Evolutionary conservation across 1,284 basidiomycete species (phyloP), one percentile per base, ranked within the genome.

Genomic region (Tilletia walkeri): DNA sequence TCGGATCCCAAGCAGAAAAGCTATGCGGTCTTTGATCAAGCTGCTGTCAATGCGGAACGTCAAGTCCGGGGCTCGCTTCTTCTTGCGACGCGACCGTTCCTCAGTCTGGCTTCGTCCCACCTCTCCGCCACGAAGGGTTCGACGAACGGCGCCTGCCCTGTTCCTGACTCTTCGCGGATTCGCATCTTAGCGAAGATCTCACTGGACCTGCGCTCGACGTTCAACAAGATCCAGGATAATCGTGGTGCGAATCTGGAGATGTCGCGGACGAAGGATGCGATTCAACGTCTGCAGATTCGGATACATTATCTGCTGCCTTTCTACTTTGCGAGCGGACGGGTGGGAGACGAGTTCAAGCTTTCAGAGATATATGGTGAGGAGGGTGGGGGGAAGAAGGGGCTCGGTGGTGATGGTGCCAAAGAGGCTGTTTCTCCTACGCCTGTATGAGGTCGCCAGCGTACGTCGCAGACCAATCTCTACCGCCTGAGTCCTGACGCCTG

Each of bases 201-300:
- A 4, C 18, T 36, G 12, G 59, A 16, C 2, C 16, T 63, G 36
- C 59, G 59, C 18, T 24, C 34, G 34, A 18, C 36, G 59, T 39
- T 38, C 14, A 63, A 63, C 59, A 63, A 63, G 59, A 63, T 63
- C 39, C 14, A 36, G 36, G 59, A 63, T 5, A 39, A 38, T 39
- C 59, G 59, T 5, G 59, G 59, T n/a, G 18, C 36, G 12, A 63
- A n/a, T 20, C 34, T 63, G 12, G 59, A 63, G 14, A 5, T 34
- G 14, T 63, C 59, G 30, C 30, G 34, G 38, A 38, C 59, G 14
- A 63, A 63, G 34, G 59, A 63, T 16, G 30, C 59, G 36, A 38
- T 63, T 7, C 59, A 63, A 14, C 59, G 59, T 36, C 18, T 41
- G 18, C 59, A 63, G 4, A 63, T 63, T 41, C 59, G 59, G 2